Percentiles rank a stretch among this genome's conserved stretches.
Conservation (phyloP, 2,329 filamentous ascomycete genomes). For the Aschersonia sp. region DNA sequence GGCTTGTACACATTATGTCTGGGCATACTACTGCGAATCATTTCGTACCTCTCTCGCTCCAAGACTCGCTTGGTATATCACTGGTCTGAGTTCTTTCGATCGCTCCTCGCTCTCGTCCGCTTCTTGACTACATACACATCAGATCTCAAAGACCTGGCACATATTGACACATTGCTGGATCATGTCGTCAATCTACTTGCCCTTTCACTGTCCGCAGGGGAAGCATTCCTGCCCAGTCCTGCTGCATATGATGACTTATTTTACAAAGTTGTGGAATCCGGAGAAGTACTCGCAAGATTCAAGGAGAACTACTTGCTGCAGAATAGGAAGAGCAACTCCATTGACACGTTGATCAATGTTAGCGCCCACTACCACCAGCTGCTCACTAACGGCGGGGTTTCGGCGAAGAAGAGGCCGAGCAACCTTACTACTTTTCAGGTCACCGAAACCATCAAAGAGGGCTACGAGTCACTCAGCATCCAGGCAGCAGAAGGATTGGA, state of each 20-base stretch:
- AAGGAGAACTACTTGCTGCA: conserved; percentile 57
- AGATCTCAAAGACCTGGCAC: conserved; percentile 55
- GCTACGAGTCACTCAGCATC: conserved; percentile 88
- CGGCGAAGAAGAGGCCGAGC: conserved; percentile 33
- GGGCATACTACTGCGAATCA: conserved; percentile 66
- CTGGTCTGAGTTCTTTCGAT: conserved; percentile 91
- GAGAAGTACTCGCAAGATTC: conserved; percentile 71
- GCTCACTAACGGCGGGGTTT: conserved; percentile 41
- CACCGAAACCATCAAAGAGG: conserved; percentile 83
- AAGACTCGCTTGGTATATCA: conserved; percentile 76
- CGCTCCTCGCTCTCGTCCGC: conserved; percentile 71
- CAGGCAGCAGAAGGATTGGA: conserved; percentile 78
- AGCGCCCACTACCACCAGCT: conserved; percentile 78
- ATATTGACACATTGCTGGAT: conserved; percentile 61
- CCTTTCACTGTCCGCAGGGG: conserved; percentile 71
- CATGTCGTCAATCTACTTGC: conserved; percentile 72
- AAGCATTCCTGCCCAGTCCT: conserved; percentile 79
- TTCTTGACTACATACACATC: conserved; percentile 79
- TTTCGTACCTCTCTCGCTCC: conserved; percentile 72
- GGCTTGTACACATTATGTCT: conserved; percentile 72
- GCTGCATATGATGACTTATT: conserved; percentile 91
- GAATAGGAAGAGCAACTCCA: conserved; percentile 50
- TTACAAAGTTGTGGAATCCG: conserved; percentile 93
- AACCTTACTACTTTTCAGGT: conserved; percentile 75
- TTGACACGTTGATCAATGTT: conserved; percentile 72